Conservation (phyloP, 2,329 filamentous ascomycete species). For the Apiospora malaysiana region DNA sequence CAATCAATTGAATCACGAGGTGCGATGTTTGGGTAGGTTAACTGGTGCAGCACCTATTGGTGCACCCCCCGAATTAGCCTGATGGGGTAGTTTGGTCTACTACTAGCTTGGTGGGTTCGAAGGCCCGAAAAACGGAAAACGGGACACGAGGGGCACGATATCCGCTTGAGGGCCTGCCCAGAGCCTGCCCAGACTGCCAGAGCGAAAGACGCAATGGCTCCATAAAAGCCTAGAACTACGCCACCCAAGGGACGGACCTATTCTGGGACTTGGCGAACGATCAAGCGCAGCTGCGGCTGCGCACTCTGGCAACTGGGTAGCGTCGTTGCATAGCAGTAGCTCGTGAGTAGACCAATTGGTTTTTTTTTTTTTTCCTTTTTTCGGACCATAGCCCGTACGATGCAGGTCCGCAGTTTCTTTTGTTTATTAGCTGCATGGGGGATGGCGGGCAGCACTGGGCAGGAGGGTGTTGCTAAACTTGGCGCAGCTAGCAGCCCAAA, state of each 20-base stretch:
- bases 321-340: neutral
- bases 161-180: neutral
- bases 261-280: neutral
- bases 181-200: neutral
- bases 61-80: neutral
- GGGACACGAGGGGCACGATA: neutral
- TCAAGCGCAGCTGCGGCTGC: neutral
- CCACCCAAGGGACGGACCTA: neutral
- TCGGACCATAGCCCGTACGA: slow-evolving; percentile 1
- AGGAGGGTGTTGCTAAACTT: slow-evolving; percentile 3
- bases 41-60: neutral
- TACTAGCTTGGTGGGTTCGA: neutral
- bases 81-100: neutral
- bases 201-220: neutral
- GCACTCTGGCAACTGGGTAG: neutral
- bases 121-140: slow-evolving; percentile 3
- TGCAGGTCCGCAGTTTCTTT: neutral
- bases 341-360: neutral
- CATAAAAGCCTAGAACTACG: neutral
- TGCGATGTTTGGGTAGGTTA: neutral
- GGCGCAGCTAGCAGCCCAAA: neutral
- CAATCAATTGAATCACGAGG: slow-evolving; percentile 3
- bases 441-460: no score
- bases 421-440: neutral
- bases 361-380: no score